These are phyloP conservation scores for Cytospora schulzeri DNA, from an alignment of 2,329 filamentous ascomycete species.

Conservation along the genomic window DNA sequence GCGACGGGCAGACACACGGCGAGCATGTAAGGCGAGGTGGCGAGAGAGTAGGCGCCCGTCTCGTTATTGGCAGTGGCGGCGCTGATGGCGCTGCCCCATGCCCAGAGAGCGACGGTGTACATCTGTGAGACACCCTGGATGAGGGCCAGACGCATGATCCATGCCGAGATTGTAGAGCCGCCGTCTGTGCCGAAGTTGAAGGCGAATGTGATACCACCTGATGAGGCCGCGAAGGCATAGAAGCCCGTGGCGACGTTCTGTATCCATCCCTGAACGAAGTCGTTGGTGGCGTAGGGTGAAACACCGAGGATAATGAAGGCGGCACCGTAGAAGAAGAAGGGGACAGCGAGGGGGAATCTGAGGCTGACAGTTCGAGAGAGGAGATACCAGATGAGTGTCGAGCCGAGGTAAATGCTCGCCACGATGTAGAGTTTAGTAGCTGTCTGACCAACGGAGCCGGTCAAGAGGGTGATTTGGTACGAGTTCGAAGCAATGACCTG, in stretches of 20 bases:
- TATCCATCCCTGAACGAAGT: constrained; percentile 47
- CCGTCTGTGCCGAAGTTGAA: constrained; percentile 67
- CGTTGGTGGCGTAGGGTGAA: constrained; percentile 52
- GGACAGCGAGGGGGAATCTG: constrained; percentile 55
- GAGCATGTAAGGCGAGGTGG: constrained; percentile 31
- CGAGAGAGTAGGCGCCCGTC: constrained; percentile 36
- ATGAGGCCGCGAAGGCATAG: constrained; percentile 63
- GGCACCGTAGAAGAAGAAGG: constrained; percentile 61
- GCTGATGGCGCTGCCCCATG: constrained; percentile 60
- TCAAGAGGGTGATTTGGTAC: constrained; percentile 66
- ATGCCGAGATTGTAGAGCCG: constrained; percentile 62
- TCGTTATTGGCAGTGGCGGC: constrained; percentile 38
- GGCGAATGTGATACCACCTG: constrained; percentile 65
- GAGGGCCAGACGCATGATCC: constrained; percentile 67
- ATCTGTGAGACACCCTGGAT: constrained; percentile 67
- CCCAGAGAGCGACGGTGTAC: constrained; percentile 65
- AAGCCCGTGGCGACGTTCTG: constrained; percentile 62
- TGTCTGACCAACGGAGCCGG: constrained; percentile 60
- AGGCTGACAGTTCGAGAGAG: constrained; percentile 58
- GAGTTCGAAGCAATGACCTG: constrained; percentile 65
- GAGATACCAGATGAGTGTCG: constrained; percentile 62
- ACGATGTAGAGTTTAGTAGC: constrained; percentile 60
- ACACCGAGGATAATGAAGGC: constrained; percentile 62
- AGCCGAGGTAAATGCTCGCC: constrained; percentile 57
- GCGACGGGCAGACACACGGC: constrained; percentile 60